Conservation (phyloP, 306 rosid species). For the Rosa chinensis region DNA sequence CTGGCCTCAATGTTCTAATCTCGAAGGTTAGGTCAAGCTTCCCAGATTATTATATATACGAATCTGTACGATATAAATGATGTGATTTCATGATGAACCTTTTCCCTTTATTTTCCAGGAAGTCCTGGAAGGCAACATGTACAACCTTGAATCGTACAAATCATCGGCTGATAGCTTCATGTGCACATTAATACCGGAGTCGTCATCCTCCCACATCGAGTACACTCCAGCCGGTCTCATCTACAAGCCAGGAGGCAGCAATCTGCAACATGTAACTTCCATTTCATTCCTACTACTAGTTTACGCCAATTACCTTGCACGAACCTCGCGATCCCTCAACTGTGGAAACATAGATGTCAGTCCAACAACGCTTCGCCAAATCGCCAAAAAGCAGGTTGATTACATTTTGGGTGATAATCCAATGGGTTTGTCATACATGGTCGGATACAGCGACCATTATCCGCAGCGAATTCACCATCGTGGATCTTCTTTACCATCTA, state of each 20-base stretch:
- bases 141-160: constrained; percentile 65
- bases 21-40: constrained; percentile 57
- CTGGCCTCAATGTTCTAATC: constrained; percentile 86
- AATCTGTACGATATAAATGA: background rate
- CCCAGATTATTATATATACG: too few species aligned
- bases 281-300: constrained; percentile 75
- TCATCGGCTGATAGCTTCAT: constrained; percentile 83
- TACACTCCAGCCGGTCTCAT: constrained; percentile 89
- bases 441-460: constrained; percentile 64
- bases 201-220: constrained; percentile 70
- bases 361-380: constrained; percentile 60
- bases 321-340: constrained; percentile 55
- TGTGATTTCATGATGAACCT: background rate
- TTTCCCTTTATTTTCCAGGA: constrained; percentile 41
- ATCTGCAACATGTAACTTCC: constrained; percentile 78
- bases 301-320: constrained; percentile 66
- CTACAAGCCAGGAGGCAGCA: constrained; percentile 93
- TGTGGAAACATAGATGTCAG: constrained; percentile 65
- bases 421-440: constrained; percentile 80
- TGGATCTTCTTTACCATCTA: constrained; percentile 75
- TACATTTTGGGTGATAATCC: constrained; percentile 86
- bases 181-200: constrained; percentile 74
- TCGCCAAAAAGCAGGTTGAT: constrained; percentile 79
- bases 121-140: constrained; percentile 66
- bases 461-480: constrained; percentile 87